phyloP scores from a whole-genome alignment of 495 filamentous ascomycete species.

The Annulohypoxylon nitens region DNA sequence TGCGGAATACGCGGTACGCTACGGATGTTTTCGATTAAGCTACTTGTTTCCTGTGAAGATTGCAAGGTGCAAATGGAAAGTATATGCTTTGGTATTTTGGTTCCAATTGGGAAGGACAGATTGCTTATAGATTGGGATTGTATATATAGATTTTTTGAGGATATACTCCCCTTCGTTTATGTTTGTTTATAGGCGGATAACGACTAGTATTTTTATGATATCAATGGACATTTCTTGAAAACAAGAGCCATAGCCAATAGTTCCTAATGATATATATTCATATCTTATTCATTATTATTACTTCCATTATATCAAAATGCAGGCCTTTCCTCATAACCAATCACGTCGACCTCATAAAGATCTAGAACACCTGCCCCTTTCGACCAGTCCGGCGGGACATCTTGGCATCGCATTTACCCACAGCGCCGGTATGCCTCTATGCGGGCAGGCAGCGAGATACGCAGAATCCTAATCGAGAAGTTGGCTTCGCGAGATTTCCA shows the following conservation, averaged over 20 bases:
- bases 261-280: not conserved
- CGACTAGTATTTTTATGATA: too few species aligned
- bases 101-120: not conserved
- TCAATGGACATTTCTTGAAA: too few species aligned
- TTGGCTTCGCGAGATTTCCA: slow-evolving; percentile 16
- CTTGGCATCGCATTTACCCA: slow-evolving; percentile 40
- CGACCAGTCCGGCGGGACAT: slow-evolving; percentile 20
- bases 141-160: not conserved
- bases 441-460: slow-evolving; percentile 17
- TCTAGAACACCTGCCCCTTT: slow-evolving; percentile 35
- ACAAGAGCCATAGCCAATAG: too few species aligned
- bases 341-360: slow-evolving; percentile 7
- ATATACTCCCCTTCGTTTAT: slow-evolving; percentile 14
- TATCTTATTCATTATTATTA: not conserved
- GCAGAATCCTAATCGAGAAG: slow-evolving; percentile 34
- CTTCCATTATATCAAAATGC: not conserved
- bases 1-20: slow-evolving; percentile 73
- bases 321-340: slow-evolving; percentile 9
- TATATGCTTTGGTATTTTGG: not conserved
- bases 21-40: slow-evolving; percentile 75
- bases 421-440: not conserved
- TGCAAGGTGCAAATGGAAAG: too few species aligned
- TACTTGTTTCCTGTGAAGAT: not conserved
- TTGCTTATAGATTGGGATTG: slow-evolving; percentile 18
- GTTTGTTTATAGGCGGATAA: not conserved